phyloP scores from a whole-genome alignment of 2,329 filamentous ascomycete genomes.

The Hymenoscyphus salicellus region DNA sequence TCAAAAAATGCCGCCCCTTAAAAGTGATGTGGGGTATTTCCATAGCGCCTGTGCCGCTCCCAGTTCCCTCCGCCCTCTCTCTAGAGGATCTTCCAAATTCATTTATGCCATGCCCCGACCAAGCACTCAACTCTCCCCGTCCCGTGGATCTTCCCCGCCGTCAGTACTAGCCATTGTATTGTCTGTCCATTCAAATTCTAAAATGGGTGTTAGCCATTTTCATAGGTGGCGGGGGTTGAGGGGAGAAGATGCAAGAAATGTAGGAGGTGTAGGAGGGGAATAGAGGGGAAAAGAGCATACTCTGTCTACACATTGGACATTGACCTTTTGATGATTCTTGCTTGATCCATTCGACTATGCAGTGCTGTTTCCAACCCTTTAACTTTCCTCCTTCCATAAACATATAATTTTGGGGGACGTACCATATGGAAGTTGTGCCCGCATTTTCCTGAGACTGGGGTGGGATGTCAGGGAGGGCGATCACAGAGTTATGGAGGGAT shows the following conservation, averaged over 20 bases:
- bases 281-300: slow-evolving; percentile 47
- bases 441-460: slow-evolving; percentile 91
- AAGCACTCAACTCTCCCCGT: background rate
- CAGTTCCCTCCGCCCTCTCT: too few relatives aligned
- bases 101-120: background rate
- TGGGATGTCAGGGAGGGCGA: too few relatives aligned
- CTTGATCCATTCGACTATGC: slow-evolving; percentile 92
- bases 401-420: slow-evolving; percentile 27
- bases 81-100: too few relatives aligned
- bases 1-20: background rate
- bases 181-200: slow-evolving; percentile 51
- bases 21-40: background rate
- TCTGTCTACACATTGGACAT: slow-evolving; percentile 97
- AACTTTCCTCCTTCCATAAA: background rate
- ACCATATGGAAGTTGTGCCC: slow-evolving; percentile 98
- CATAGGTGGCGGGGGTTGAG: too few relatives aligned
- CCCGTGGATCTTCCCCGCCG: background rate
- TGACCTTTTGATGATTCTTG: slow-evolving; percentile 90
- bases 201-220: background rate
- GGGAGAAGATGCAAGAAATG: too few relatives aligned
- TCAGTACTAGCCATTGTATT: slow-evolving; percentile 12
- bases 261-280: too few relatives aligned
- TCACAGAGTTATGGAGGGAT: background rate
- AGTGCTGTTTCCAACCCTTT: slow-evolving; percentile 62
- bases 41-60: background rate